phyloP scores from a whole-genome alignment of 495 filamentous ascomycete species.

The Barbatosphaeria neglecta region DNA sequence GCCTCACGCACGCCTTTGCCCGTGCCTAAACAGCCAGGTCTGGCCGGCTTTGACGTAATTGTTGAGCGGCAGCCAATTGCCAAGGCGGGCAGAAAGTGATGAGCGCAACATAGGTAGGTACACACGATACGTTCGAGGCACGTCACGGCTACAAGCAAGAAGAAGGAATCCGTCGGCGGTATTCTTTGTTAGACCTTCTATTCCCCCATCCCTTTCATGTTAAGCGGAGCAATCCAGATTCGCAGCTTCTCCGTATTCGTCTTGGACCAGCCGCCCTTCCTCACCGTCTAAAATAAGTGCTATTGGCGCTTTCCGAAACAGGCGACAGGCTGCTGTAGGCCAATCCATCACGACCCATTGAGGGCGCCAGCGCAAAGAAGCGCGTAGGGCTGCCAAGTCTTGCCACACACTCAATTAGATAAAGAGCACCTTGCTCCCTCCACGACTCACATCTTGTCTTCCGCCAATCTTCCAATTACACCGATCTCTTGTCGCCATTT shows the following conservation, averaged over 20 bases:
- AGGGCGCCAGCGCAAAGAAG: not conserved
- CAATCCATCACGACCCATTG: slow-evolving; percentile 1
- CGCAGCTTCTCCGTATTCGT: no score
- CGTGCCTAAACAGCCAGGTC: no score
- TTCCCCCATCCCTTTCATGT: no score
- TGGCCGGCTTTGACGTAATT: not conserved
- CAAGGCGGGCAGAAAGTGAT: not conserved
- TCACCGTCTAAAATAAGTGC: not conserved
- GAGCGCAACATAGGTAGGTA: not conserved
- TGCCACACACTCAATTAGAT: not conserved
- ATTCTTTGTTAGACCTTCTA: no score
- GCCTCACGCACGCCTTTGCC: no score
- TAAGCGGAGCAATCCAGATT: no score
- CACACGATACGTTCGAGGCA: not conserved
- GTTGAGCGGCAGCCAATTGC: not conserved
- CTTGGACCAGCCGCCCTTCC: no score
- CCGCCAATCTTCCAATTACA: not conserved
- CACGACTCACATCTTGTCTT: not conserved
- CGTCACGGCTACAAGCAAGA: no score
- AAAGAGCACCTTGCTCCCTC: slow-evolving; percentile 1
- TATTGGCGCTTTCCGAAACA: slow-evolving; percentile 4
- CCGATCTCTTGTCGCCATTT: not conserved
- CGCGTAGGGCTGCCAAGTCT: no score
- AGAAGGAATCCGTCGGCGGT: no score
- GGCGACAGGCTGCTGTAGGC: not conserved